Conservation (phyloP, 2,329 filamentous ascomycete species). For the Fragosphaeria purpurea region DNA sequence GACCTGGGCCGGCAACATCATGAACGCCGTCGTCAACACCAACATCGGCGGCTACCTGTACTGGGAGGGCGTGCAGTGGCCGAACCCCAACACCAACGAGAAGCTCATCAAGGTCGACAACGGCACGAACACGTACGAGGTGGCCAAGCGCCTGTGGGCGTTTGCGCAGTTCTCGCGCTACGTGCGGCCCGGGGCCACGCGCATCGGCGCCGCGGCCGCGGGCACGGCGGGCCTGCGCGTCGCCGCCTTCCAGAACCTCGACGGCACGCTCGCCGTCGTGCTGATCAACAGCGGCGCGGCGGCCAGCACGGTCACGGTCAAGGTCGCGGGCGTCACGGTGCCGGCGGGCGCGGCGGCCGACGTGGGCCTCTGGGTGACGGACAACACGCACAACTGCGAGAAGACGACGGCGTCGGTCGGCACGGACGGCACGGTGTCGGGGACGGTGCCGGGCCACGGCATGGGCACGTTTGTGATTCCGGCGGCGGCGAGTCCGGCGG, state of each 20-base stretch:
- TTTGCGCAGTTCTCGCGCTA: constrained; percentile 30
- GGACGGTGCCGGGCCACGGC: constrained; percentile 5
- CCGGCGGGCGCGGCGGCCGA: constrained; percentile 2
- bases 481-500: constrained; percentile 2
- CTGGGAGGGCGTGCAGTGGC: constrained; percentile 37
- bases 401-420: constrained; percentile 13
- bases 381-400: constrained; percentile 16
- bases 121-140: constrained; percentile 22
- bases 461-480: constrained; percentile 10
- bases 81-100: constrained; percentile 25
- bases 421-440: constrained; percentile 9
- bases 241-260: constrained; percentile 26
- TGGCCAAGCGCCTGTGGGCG: constrained; percentile 28
- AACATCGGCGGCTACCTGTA: constrained; percentile 44
- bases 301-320: constrained; percentile 7
- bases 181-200: constrained; percentile 26
- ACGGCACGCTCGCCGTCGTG: constrained; percentile 27
- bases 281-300: constrained; percentile 21
- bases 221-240: constrained; percentile 19
- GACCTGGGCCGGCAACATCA: constrained; percentile 46
- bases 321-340: constrained; percentile 2
- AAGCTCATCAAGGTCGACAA: constrained; percentile 23
- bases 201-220: constrained; percentile 18
- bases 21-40: constrained; percentile 35
- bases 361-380: constrained; percentile 14